Percentiles rank a stretch among this genome's conserved stretches.
Evolutionary conservation across 495 filamentous ascomycete species (phyloP).

Genomic region (Xylaria palmicola): DNA sequence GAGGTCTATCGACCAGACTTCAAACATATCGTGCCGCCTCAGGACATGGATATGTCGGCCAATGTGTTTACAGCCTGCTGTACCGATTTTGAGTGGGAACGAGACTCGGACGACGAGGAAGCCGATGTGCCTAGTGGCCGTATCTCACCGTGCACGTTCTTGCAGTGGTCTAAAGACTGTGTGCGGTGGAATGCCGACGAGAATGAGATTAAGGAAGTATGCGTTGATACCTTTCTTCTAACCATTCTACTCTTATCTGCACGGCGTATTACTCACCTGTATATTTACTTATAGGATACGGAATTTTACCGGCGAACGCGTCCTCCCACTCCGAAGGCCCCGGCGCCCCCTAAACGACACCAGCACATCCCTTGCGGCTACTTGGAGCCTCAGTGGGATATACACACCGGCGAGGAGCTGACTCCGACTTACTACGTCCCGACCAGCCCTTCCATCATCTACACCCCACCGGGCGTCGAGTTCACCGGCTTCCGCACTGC

Average conservation of each 20-base stretch:
- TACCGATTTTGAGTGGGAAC: constrained; percentile 3
- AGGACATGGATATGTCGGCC: constrained; percentile 12
- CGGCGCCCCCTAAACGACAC: not conserved
- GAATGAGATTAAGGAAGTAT: constrained; percentile 15
- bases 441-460: constrained; percentile 21
- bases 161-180: constrained; percentile 15
- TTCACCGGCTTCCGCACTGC: not conserved
- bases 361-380: not conserved
- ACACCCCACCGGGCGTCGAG: constrained; percentile 22
- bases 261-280: not conserved
- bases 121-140: constrained; percentile 11
- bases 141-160: constrained; percentile 26
- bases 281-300: constrained; percentile 5
- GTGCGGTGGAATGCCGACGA: constrained; percentile 10
- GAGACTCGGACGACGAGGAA: constrained; percentile 26
- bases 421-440: constrained; percentile 27
- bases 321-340: constrained; percentile 3
- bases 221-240: not conserved
- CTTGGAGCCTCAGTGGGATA: constrained; percentile 13
- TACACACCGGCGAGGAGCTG: constrained; percentile 19
- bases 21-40: constrained; percentile 11
- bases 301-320: constrained; percentile 12
- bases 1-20: constrained; percentile 13
- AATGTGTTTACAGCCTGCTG: constrained; percentile 3
- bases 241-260: not conserved